Conservation (phyloP, 441 rosid genomes). For the Erysimum pusillum region DNA sequence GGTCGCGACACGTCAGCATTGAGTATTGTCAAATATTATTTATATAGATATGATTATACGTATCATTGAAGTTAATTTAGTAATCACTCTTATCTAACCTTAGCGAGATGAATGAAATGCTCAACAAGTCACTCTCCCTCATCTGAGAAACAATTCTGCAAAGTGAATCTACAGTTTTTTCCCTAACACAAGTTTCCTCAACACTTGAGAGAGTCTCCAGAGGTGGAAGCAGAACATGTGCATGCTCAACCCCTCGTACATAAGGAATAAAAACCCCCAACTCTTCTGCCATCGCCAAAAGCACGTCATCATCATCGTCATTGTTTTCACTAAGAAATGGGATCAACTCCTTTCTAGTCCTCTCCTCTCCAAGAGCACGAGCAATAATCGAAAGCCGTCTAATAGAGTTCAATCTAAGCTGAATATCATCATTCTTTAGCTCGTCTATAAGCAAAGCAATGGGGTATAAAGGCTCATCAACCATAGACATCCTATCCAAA, state of each 20-base stretch:
- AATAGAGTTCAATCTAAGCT: constrained; percentile 83
- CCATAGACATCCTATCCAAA: constrained; percentile 61
- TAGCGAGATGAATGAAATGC: constrained; percentile 73
- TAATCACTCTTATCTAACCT: constrained; percentile 57
- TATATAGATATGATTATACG: too few species aligned
- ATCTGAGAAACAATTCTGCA: constrained; percentile 87
- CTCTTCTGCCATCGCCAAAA: constrained; percentile 91
- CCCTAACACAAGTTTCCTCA: constrained; percentile 93
- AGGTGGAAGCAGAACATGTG: constrained; percentile 78
- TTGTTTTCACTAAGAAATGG: constrained; percentile 94
- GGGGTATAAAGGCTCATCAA: constrained; percentile 87
- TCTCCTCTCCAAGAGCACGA: constrained; percentile 93
- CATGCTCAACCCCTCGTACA: constrained; percentile 87
- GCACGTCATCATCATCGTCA: constrained; percentile 94
- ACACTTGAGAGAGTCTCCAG: constrained; percentile 82
- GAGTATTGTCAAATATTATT: too few species aligned
- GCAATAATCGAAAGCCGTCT: constrained; percentile 89
- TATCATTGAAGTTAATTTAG: too few species aligned
- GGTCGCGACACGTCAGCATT: too few species aligned
- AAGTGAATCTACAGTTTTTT: constrained; percentile 87
- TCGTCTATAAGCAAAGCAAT: constrained; percentile 87
- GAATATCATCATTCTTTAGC: constrained; percentile 91
- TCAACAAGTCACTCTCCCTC: constrained; percentile 83
- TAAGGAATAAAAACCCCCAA: constrained; percentile 86
- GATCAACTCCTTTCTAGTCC: constrained; percentile 84